Conservation (phyloP, 2,329 filamentous ascomycete species). For the Botryotinia convoluta region DNA sequence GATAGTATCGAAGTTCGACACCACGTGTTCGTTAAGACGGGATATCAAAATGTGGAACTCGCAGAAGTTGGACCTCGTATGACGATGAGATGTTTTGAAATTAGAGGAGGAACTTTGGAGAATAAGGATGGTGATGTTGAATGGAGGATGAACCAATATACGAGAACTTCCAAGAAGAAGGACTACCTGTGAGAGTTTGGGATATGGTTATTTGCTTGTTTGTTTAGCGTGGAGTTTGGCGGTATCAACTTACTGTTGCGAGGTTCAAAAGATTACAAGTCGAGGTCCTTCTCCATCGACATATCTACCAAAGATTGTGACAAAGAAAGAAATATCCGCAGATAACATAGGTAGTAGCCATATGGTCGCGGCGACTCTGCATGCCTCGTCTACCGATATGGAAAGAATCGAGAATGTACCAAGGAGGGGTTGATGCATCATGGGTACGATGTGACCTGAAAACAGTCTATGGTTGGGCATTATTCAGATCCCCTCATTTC, state of each 20-base stretch:
- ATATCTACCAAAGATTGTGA: slow-evolving; percentile 17
- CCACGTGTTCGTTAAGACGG: slow-evolving; percentile 90
- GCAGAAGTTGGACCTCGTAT: slow-evolving; percentile 90
- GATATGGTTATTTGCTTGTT: slow-evolving; percentile 27
- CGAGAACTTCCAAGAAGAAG: slow-evolving; percentile 90
- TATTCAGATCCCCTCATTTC: slow-evolving; percentile 3
- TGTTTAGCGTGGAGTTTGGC: slow-evolving; percentile 39
- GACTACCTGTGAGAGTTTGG: slow-evolving; percentile 69
- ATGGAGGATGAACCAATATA: slow-evolving; percentile 96
- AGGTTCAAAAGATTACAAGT: slow-evolving; percentile 16
- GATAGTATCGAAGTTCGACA: slow-evolving; percentile 92
- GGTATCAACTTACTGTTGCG: slow-evolving; percentile 25
- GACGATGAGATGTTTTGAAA: slow-evolving; percentile 97
- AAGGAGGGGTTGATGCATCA: slow-evolving; percentile 8
- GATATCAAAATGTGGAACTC: slow-evolving; percentile 83
- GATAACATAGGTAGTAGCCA: slow-evolving; percentile 20
- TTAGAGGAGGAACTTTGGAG: slow-evolving; percentile 84
- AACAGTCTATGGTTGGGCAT: not conserved
- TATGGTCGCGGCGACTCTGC: slow-evolving; percentile 19
- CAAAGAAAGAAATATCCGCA: slow-evolving; percentile 13
- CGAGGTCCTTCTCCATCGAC: slow-evolving; percentile 20
- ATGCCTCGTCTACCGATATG: slow-evolving; percentile 17
- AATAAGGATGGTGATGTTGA: slow-evolving; percentile 95
- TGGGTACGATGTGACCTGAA: not conserved
- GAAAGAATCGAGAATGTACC: slow-evolving; percentile 12